Evolutionary conservation across 1,139 yeast genomes (phyloP).

Genomic region (Trichomonascaceae sp.): DNA sequence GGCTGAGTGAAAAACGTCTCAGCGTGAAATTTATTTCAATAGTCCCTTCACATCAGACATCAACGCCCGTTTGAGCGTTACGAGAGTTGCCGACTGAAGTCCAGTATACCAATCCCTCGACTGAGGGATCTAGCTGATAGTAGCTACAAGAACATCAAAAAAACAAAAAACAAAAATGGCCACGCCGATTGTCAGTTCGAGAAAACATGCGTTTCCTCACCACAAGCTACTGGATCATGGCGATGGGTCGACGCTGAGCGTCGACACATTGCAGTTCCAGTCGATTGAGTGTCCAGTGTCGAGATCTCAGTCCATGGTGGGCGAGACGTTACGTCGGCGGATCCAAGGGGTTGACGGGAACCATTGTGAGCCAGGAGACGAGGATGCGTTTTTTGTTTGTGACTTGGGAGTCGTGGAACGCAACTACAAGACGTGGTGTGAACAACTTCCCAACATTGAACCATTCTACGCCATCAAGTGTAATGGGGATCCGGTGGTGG

Average conservation of each 20-base stretch:
- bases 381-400: slow-evolving; percentile 80
- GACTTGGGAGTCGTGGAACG: slow-evolving; percentile 64
- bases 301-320: slow-evolving; percentile 14
- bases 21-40: too few species aligned
- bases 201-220: neutral
- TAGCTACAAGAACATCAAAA: slow-evolving; percentile 3
- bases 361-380: slow-evolving; percentile 62
- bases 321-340: slow-evolving; percentile 14
- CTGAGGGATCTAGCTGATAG: slow-evolving; percentile 6
- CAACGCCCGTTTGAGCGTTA: too few species aligned
- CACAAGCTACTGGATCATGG: neutral
- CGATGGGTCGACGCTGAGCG: neutral
- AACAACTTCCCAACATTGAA: slow-evolving; percentile 53
- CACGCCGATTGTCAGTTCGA: neutral
- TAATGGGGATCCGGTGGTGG: slow-evolving; percentile 57
- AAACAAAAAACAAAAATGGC: slow-evolving; percentile 2
- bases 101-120: slow-evolving; percentile 8
- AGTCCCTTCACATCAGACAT: too few species aligned
- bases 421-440: slow-evolving; percentile 49
- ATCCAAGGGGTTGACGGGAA: slow-evolving; percentile 38
- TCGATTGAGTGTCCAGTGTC: neutral
- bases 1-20: too few species aligned
- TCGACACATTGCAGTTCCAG: neutral
- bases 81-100: slow-evolving; percentile 14
- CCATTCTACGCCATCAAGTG: slow-evolving; percentile 94